Evolutionary conservation across 371 early-diverging fungal species (phyloP).

Genomic region (Batrachochytrium dendrobatidis): DNA sequence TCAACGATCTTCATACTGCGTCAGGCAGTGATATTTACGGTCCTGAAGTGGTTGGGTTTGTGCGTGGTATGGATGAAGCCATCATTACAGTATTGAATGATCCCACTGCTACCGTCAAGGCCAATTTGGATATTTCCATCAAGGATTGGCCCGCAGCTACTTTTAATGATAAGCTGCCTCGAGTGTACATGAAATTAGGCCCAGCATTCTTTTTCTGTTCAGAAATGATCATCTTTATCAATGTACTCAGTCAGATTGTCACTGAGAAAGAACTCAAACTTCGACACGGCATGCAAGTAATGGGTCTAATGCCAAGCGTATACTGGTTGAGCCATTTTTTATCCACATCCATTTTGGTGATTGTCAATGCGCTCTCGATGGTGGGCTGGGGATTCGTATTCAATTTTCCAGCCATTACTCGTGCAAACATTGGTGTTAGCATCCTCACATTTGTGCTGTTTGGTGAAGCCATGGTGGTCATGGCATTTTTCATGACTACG

Average conservation of each 20-base stretch:
- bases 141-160: slow-evolving; percentile 73
- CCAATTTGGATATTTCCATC: slow-evolving; percentile 39
- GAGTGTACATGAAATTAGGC: slow-evolving; percentile 47
- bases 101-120: slow-evolving; percentile 22
- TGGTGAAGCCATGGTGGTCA: slow-evolving; percentile 58
- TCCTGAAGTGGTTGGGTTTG: slow-evolving; percentile 42
- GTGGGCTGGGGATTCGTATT: slow-evolving; percentile 49
- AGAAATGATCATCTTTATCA: slow-evolving; percentile 51
- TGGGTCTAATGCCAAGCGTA: slow-evolving; percentile 53
- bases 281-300: slow-evolving; percentile 63
- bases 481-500: slow-evolving; percentile 61
- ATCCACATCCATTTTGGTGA: slow-evolving; percentile 44
- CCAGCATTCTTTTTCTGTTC: slow-evolving; percentile 65
- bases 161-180: slow-evolving; percentile 44
- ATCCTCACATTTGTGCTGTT: slow-evolving; percentile 61
- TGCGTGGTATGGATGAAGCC: slow-evolving; percentile 60
- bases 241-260: slow-evolving; percentile 57
- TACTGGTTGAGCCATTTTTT: slow-evolving; percentile 60
- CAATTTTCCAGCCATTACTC: slow-evolving; percentile 48
- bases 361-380: slow-evolving; percentile 50
- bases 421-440: slow-evolving; percentile 44
- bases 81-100: slow-evolving; percentile 38
- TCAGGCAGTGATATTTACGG: slow-evolving; percentile 53
- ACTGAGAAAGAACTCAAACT: slow-evolving; percentile 60
- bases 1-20: slow-evolving; percentile 45